Percentiles rank a stretch among this genome's conserved stretches.
Evolutionary conservation across 116 monocot genomes (phyloP).

Genomic region (Phalaenopsis hybrid): DNA sequence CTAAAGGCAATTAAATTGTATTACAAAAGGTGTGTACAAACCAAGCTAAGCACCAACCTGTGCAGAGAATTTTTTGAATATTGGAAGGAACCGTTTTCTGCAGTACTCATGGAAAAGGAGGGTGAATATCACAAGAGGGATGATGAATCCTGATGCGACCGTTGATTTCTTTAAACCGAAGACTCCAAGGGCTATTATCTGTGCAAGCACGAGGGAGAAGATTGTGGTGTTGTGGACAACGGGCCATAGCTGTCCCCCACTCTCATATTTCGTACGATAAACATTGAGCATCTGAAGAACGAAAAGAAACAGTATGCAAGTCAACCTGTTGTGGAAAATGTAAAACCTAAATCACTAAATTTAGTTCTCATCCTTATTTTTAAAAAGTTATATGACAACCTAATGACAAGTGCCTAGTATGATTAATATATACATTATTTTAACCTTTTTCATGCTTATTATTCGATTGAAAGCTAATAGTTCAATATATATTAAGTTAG

Average conservation of each 20-base stretch:
- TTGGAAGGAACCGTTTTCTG: constrained; percentile 65
- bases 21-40: background rate
- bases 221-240: constrained; percentile 76
- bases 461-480: too few species aligned
- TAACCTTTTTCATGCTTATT: too few species aligned
- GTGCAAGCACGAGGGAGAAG: constrained; percentile 78
- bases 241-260: constrained; percentile 80
- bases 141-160: constrained; percentile 60
- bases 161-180: constrained; percentile 73
- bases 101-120: constrained; percentile 93
- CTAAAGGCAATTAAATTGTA: too few species aligned
- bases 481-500: too few species aligned
- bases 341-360: too few species aligned
- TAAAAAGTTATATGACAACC: too few species aligned
- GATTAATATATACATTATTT: too few species aligned
- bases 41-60: constrained; percentile 26
- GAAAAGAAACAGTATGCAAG: background rate
- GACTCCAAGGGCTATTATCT: constrained; percentile 81
- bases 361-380: too few species aligned
- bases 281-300: constrained; percentile 76
- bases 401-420: too few species aligned
- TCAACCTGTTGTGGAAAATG: too few species aligned
- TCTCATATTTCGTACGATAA: constrained; percentile 71
- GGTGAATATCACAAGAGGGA: constrained; percentile 73
- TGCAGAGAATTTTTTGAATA: constrained; percentile 61